Base-by-base conservation (phyloP, 176 grass and related monocot species). In the Avena atlantica region DNA sequence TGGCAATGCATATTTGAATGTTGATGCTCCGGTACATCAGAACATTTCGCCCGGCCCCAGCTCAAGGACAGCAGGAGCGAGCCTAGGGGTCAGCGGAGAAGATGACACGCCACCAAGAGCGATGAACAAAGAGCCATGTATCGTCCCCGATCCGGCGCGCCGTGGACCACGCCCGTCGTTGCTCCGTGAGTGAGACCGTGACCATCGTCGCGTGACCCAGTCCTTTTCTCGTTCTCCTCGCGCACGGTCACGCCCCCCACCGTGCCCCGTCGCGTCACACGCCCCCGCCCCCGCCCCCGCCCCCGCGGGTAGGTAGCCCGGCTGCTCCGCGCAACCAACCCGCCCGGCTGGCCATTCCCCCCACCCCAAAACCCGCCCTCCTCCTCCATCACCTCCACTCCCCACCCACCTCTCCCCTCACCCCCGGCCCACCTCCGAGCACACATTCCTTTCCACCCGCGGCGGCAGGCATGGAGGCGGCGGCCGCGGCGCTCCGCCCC, bases 401-500 rank as follows among this genome's bases (percentile, higher is more conserved):
- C 12, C 45, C 71, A 49, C 53, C 4, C 42, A 29, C 60, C 47
- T 69, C 63, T 3, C 19, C 0, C 5, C 1, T 8, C 11, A 7
- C 19, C 10, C 0, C 47, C 24, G 23, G 7, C 0, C 56, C 36
- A 76, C 31, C 78, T 13, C 7, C 29, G 9, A 16, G 2, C 60
- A 9, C 20, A n/a, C 78, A 17, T 74, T 70, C 64, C 16, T 56
- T 5, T 31, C 44, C 73, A 37, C 12, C 76, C 67, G 78, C 47
- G 29, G 20, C 24, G 24, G 83, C 14, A 76, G 55, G 64, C 64
- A 76, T 74, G 66, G 66, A 73, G 75, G 79, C 83, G 75, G 79
- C 83, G 37, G 37, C 44, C 14, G 72, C 45, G 44, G 83, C 82
- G 59, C 48, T 81, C 52, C 88, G 67, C 13, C 74, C 74, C 78